phyloP scores from a whole-genome alignment of 164 flowering plant genomes.

The Paratinospora sagittata region DNA sequence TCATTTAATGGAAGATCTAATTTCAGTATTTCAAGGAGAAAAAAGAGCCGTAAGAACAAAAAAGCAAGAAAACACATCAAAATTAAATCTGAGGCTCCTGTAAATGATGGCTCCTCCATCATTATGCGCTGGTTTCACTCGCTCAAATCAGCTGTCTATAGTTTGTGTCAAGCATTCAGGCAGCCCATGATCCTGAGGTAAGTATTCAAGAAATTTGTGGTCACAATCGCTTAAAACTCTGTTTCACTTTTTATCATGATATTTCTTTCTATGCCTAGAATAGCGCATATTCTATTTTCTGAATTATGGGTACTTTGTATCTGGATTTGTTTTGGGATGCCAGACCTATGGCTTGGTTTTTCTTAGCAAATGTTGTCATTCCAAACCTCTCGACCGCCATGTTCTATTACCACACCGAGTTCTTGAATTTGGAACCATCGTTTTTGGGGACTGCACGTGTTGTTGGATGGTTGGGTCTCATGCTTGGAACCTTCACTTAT shows the following conservation, averaged over 20 bases:
- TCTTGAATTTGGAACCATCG: conserved; percentile 72
- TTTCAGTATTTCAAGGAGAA: conserved; percentile 39
- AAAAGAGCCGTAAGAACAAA: conserved; percentile 40
- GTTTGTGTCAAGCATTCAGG: conserved; percentile 60
- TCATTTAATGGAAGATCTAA: conserved; percentile 22
- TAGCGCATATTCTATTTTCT: background rate
- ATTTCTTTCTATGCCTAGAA: background rate
- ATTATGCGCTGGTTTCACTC: conserved; percentile 44
- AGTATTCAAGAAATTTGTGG: conserved; percentile 5
- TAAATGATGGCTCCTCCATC: conserved; percentile 30
- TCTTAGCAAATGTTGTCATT: conserved; percentile 62
- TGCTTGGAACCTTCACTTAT: conserved; percentile 77
- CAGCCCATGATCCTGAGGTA: conserved; percentile 85
- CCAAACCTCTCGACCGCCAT: conserved; percentile 84
- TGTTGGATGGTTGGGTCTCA: conserved; percentile 81
- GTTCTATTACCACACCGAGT: conserved; percentile 91
- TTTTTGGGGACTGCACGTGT: conserved; percentile 84
- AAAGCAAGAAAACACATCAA: conserved; percentile 18
- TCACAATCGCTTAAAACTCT: background rate
- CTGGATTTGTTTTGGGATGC: conserved; percentile 22
- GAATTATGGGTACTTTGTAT: conserved; percentile 18
- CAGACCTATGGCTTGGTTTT: conserved; percentile 98
- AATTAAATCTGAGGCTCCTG: conserved; percentile 20
- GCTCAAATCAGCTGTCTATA: conserved; percentile 50
- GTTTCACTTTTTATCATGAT: background rate